Evolutionary conservation across 805 yeast species (phyloP), one percentile per base, ranked within the genome.

Genomic region (Yarrowia sp.): DNA sequence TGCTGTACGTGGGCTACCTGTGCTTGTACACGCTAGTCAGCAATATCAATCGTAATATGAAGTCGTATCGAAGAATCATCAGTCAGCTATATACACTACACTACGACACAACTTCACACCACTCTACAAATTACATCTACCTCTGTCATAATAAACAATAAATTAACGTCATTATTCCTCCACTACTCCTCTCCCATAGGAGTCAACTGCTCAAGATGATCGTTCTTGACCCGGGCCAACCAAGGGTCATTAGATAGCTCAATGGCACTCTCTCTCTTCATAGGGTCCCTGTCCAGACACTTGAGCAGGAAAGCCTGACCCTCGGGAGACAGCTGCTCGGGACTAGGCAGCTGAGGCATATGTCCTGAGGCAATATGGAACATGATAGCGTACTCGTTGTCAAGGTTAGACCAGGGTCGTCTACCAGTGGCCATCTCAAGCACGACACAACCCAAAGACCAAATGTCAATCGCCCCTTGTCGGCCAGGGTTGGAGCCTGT

Each of bases 381-480:
- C 98, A 95, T 94, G 65, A 95, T 91, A 1, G 98, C 97, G 96
- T 96, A 95, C 76, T 94, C 98, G 75, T 95, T 95, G 75, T 95
- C 99, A 70, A 92, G 82, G 77, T 92, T 90, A 15, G 96, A 90
- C 99, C 99, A 95, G 7, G 99, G 99, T 70, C 97, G 83, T 72
- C 92, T 83, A 14, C 99, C 99, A 0, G 98, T 93, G 1, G 94
- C 91, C 98, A 95, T 95, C 77, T 95, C 98, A 56, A 94, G 78
- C 2, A 95, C 90, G 78, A 97, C 94, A 78, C 99, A 95, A 3
- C 99, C 99, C 50, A 94, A 81, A 0, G 99, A 92, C 99, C 99
- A 95, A 42, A 95, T 90, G 79, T 95, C 99, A 69, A 82, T 84
- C 3, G 88, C 86, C 2, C 93, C 93, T 72, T 83, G 85, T 68